Percentiles rank a stretch among this genome's conserved stretches.
These are phyloP conservation scores for Rutstroemia sp. DNA, from an alignment of 2,329 filamentous ascomycete species.

Conservation along the genomic window DNA sequence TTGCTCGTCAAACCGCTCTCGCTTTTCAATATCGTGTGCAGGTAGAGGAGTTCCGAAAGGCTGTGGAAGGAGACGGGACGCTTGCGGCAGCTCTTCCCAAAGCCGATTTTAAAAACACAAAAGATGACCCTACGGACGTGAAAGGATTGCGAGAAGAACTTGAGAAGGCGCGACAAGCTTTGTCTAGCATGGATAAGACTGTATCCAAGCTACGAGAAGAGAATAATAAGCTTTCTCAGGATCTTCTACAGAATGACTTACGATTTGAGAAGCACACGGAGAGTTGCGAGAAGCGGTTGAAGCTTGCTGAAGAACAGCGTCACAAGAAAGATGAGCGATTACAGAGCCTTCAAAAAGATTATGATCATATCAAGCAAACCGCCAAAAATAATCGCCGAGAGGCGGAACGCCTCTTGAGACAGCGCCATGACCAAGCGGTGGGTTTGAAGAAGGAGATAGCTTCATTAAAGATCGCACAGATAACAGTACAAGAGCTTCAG, in stretches of 20 bases:
- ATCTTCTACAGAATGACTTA: constrained; percentile 24
- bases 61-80: constrained; percentile 35
- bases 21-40: constrained; percentile 51
- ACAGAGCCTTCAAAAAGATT: constrained; percentile 43
- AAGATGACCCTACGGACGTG: constrained; percentile 46
- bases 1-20: constrained; percentile 50
- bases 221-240: constrained; percentile 25
- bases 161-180: constrained; percentile 42
- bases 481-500: constrained; percentile 14
- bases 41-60: constrained; percentile 51
- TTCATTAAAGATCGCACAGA: constrained; percentile 33
- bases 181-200: constrained; percentile 38
- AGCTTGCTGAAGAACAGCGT: constrained; percentile 37
- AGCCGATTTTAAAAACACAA: constrained; percentile 44
- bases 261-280: constrained; percentile 26
- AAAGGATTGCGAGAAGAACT: constrained; percentile 45
- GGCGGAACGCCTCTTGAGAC: constrained; percentile 46
- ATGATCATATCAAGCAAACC: constrained; percentile 46
- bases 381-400: constrained; percentile 48
- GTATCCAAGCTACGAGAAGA: constrained; percentile 25
- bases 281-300: constrained; percentile 33
- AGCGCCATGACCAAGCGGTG: constrained; percentile 49
- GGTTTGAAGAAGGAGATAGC: constrained; percentile 48
- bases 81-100: constrained; percentile 38
- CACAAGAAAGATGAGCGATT: constrained; percentile 42